These are phyloP conservation scores for Prunus kanzakura DNA, from an alignment of 306 rosid genomes.

Conservation along the genomic window DNA sequence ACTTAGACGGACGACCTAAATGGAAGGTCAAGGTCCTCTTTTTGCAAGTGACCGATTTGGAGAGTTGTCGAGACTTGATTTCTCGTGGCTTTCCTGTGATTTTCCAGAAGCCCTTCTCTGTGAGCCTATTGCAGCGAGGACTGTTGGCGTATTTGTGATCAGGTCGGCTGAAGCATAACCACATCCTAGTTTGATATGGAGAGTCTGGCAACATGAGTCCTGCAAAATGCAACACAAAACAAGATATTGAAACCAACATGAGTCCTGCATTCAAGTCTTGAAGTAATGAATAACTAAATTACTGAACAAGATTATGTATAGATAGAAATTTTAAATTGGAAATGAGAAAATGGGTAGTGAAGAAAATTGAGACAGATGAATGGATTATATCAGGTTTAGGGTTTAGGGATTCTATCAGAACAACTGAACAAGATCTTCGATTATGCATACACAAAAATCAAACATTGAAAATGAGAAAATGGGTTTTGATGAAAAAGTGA, in stretches of 20 bases:
- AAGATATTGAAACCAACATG: not conserved
- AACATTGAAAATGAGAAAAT: too few species aligned
- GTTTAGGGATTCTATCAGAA: too few species aligned
- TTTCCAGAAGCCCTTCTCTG: conserved; percentile 54
- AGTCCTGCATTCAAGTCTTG: not conserved
- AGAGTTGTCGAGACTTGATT: conserved; percentile 17
- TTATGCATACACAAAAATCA: too few species aligned
- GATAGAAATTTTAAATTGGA: too few species aligned
- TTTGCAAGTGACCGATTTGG: conserved; percentile 29
- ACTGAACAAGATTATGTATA: not conserved
- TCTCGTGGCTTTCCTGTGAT: conserved; percentile 39
- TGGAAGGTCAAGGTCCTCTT: conserved; percentile 60
- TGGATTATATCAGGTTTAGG: not conserved
- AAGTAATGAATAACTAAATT: not conserved
- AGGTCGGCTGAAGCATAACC: conserved; percentile 47
- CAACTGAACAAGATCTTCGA: too few species aligned
- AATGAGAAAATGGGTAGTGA: not conserved
- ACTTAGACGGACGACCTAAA: conserved; percentile 21
- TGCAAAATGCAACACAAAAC: not conserved
- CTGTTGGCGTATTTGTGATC: conserved; percentile 34
- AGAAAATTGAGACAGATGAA: too few species aligned
- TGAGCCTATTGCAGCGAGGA: conserved; percentile 34
- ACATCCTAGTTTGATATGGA: conserved; percentile 20
- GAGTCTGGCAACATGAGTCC: conserved; percentile 19
- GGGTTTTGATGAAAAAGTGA: too few species aligned